Base-by-base conservation (phyloP, 169 alveolate genomes). In the Plasmodium vinckei region DNA sequence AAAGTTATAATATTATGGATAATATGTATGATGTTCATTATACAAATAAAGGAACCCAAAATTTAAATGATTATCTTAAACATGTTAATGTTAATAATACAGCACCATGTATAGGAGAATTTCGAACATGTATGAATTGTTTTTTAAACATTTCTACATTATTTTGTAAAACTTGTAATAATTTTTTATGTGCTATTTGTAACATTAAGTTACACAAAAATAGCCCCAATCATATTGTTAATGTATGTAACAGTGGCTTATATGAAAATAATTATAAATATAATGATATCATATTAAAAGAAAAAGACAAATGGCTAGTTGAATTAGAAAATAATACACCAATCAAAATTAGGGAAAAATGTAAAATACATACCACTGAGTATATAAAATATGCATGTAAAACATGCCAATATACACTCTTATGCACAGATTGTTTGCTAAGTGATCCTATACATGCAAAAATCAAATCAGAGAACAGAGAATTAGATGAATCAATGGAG, bases 21-120 rank as follows among this genome's bases (percentile, higher is more conserved):
- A 84, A 84, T 39, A 67, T 84, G 73, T 71, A 84, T 63, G 91
- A 84, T 57, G 49, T 84, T 5, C 65, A 47, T 17, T 84, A 84
- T 63, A 84, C 73, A 3, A 53, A 49, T 27, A n/a, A 57, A 84
- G 59, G 86, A 27, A 69, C 25, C 2, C 59, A 54, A 19, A 69
- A 69, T 15, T 47, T 84, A 46, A 84, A 84, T 25, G 86, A 84
- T 27, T 84, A 54, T 84, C 33, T 84, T 19, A 69, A 44, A 33
- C 91, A 84, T 46, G 73, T 84, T 33, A 84, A 84, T 59, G 25
- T 84, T 49, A 84, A 84, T 69, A 84, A 84, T 12, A 84, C 91
- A 21, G 91, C 91, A 33, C 91, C 91, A 15, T 84, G 91, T 57
- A 39, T 84, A 49, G 91, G 91, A 10, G 91, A 84, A 61, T 67